phyloP scores from a whole-genome alignment of 2,329 filamentous ascomycete species.

The Monosporascus sp. region DNA sequence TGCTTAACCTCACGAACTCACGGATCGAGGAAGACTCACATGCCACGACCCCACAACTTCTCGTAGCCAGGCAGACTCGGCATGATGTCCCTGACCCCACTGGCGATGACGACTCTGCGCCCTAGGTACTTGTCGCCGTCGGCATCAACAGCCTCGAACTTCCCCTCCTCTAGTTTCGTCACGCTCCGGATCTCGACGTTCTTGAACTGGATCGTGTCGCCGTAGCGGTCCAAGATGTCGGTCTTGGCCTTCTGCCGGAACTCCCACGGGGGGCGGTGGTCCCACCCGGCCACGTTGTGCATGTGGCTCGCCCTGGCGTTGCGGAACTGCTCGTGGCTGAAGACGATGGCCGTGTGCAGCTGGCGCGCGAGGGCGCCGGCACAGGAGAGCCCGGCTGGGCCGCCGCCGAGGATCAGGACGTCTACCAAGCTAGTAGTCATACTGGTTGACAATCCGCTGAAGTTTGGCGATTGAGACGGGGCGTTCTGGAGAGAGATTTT shows the following conservation, averaged over 20 bases:
- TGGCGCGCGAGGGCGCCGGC: conserved; percentile 30
- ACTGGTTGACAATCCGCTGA: too few relatives aligned
- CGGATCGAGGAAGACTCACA: conserved; percentile 31
- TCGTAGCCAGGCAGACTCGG: conserved; percentile 47
- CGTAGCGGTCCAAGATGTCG: conserved; percentile 16
- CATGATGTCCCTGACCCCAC: conserved; percentile 45
- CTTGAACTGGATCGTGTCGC: conserved; percentile 10
- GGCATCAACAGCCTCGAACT: conserved; percentile 32
- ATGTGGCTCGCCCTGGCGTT: conserved; percentile 37
- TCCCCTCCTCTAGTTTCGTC: conserved; percentile 7
- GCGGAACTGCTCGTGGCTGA: conserved; percentile 29
- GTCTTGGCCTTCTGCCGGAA: conserved; percentile 11
- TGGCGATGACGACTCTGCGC: conserved; percentile 50
- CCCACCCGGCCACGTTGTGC: conserved; percentile 34
- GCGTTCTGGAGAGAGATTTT: too few relatives aligned
- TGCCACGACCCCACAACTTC: conserved; percentile 48
- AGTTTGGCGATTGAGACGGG: too few relatives aligned
- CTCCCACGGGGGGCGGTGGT: conserved; percentile 11
- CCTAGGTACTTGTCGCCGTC: conserved; percentile 39
- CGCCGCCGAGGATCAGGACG: conserved; percentile 35
- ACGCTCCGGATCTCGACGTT: conserved; percentile 13
- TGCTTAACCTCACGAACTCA: conserved; percentile 1
- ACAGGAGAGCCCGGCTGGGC: conserved; percentile 39
- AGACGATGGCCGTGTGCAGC: conserved; percentile 32
- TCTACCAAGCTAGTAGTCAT: conserved; percentile 13